These are phyloP conservation scores for Calonectria multiphialidica DNA, from an alignment of 2,329 filamentous ascomycete species.

Conservation along the genomic window DNA sequence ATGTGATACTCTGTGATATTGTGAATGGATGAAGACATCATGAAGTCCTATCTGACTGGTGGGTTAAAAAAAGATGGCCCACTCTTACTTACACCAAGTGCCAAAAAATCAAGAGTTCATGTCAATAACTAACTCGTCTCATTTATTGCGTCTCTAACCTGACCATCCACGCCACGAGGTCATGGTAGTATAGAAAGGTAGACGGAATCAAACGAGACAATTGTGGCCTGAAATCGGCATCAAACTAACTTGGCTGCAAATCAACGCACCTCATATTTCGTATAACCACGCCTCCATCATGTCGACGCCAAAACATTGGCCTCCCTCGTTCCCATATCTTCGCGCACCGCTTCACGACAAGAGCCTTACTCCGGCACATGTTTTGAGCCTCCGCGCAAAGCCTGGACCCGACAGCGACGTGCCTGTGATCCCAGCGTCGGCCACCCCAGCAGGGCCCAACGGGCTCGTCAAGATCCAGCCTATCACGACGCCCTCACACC, in stretches of 20 bases:
- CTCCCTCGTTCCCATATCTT: conserved; percentile 64
- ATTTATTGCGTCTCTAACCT: not conserved
- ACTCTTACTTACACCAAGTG: not conserved
- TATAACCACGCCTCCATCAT: conserved; percentile 32
- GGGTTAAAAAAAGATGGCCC: not conserved
- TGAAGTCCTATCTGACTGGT: not conserved
- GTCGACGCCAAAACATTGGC: conserved; percentile 69
- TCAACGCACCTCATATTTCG: too few species aligned
- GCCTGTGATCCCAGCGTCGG: conserved; percentile 41
- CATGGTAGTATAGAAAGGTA: not conserved
- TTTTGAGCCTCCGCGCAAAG: conserved; percentile 51
- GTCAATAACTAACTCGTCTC: not conserved
- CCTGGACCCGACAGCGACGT: conserved; percentile 35
- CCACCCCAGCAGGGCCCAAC: conserved; percentile 57
- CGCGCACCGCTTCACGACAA: conserved; percentile 61
- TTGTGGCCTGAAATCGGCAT: too few species aligned
- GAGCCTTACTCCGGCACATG: conserved; percentile 57
- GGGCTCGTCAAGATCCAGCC: conserved; percentile 65
- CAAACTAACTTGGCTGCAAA: not conserved
- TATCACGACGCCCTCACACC: conserved; percentile 65
- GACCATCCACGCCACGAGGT: not conserved
- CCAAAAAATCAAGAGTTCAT: too few species aligned
- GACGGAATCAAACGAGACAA: not conserved
- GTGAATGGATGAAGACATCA: not conserved
- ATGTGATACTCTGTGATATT: not conserved